Base-by-base conservation (phyloP, 2,329 filamentous ascomycete species). In the Xenosphaeropsis pyriputrescens region DNA sequence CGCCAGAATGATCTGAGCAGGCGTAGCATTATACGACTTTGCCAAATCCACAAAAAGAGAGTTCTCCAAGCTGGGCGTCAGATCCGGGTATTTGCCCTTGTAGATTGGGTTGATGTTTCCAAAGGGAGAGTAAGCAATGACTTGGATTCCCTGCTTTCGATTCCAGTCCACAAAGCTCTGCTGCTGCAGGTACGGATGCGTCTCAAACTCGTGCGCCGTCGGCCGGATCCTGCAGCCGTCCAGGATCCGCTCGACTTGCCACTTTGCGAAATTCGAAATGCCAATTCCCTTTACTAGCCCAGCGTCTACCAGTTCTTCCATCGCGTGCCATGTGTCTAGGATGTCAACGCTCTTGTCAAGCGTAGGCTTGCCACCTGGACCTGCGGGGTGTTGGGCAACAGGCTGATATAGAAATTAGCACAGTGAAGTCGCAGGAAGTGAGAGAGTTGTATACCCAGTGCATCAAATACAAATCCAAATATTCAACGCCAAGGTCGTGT, bases 121-220 rank as follows among this genome's bases (percentile, higher is more conserved):
- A 47, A 81, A 79, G 14, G 71, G 74, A 5, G 70, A 76, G 63
- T 80, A 81, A 17, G 71, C 77, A 3, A 75, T 79, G 29, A 81
- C 62, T 34, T 59, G 59, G 42, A 81, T 72, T 34, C 62, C 62
- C 49, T 74, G 57, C 48, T 65, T 62, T 55, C 74, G 63, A 38
- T 70, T 72, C 47, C 73, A 65, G 39, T 67, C 54, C 50, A 89
- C 58, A 36, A 91, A 71, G 40, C 73, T 65, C 43, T 65, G 58
- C 68, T 91, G 84, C 44, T 79, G 77, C 40, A 88, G 73, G 70
- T 85, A 89, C 18, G 84, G 84, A 68, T 91, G 84, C 64, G 86
- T 81, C 68, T 91, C 83, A 58, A 91, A 77, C 68, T 91, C 84
- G 43, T 89, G 75, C 35, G 78, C 75, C 37, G 80, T 78, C 18